Base-by-base conservation (phyloP, 176 grass and related monocot genomes). In the Saccharum officinarum region DNA sequence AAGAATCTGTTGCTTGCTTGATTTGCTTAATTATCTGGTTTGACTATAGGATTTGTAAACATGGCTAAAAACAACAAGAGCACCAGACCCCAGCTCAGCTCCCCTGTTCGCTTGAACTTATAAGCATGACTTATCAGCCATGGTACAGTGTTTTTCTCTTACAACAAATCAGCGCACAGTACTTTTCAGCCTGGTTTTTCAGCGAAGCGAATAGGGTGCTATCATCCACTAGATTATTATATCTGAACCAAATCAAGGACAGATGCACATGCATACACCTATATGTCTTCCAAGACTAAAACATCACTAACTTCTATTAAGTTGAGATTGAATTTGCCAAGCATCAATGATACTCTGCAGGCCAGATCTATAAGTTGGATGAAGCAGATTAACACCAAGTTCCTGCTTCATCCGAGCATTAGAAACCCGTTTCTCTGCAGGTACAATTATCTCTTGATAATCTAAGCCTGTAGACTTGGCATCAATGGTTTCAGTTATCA, bases 291-390 rank as follows among this genome's bases (percentile, higher is more conserved):
- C 57, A 25, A 49, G 17, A 64, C 41, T 86, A 66, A 63, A 45
- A 13, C 57, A 15, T 67, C 76, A 62, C 11, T 12, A 1, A 38
- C 18, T 57, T 34, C 31, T 25, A 39, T 45, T 26, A 63, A 64
- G 8, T 66, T 54, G 10, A 69, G 62, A 55, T 10, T 84, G 41
- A n/a, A 25, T 1, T 23, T 45, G 12, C 90, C 86, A 91, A 52
- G 89, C 90, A 85, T 93, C 79, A 36, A 98, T 20, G 54, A 95
- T 93, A 49, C 86, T 88, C 65, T 92, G 81, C 14, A 98, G 81
- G 2, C 95, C 95, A 60, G 91, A 93, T 57, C 86, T 95, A 18
- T 98, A 98, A 60, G 72, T 85, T 77, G 92, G 87, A 64, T 91
- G 94, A 22, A 85, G 52, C 50, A 95, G 87, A 39, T 75, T 66